Evolutionary conservation across 179 eudicot species (phyloP).

Genomic region (Drosera spatulata): DNA sequence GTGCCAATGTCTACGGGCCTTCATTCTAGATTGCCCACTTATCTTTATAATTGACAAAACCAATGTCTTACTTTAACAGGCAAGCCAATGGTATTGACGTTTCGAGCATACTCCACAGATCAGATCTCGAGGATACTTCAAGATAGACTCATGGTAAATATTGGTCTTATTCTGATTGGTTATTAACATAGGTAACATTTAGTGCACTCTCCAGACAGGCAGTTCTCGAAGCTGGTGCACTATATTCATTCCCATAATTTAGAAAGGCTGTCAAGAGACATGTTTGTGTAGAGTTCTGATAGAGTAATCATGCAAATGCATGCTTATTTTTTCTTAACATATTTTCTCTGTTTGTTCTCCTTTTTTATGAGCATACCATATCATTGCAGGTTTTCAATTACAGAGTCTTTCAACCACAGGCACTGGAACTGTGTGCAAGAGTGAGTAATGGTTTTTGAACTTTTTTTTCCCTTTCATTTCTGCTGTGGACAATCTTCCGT

Average conservation of each 20-base stretch:
- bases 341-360: too few species aligned
- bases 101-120: constrained; percentile 90
- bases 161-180: constrained; percentile 1
- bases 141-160: constrained; percentile 55
- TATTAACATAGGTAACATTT: neutral
- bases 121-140: constrained; percentile 72
- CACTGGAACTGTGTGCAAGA: constrained; percentile 93
- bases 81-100: constrained; percentile 74
- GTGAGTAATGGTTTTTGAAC: constrained; percentile 33
- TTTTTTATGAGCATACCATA: neutral
- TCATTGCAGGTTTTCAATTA: constrained; percentile 52
- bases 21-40: too few species aligned
- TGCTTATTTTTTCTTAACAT: too few species aligned
- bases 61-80: constrained; percentile 26
- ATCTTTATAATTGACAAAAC: neutral
- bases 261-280: too few species aligned
- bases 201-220: neutral
- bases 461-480: neutral
- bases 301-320: too few species aligned
- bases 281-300: too few species aligned
- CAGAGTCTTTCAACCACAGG: constrained; percentile 69
- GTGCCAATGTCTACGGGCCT: too few species aligned
- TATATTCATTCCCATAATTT: too few species aligned
- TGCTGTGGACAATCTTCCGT: neutral
- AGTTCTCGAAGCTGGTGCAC: too few species aligned